Evolutionary conservation across 768 basidiomycete species (phyloP).

Genomic region (Sporobolomyces phaffii): DNA sequence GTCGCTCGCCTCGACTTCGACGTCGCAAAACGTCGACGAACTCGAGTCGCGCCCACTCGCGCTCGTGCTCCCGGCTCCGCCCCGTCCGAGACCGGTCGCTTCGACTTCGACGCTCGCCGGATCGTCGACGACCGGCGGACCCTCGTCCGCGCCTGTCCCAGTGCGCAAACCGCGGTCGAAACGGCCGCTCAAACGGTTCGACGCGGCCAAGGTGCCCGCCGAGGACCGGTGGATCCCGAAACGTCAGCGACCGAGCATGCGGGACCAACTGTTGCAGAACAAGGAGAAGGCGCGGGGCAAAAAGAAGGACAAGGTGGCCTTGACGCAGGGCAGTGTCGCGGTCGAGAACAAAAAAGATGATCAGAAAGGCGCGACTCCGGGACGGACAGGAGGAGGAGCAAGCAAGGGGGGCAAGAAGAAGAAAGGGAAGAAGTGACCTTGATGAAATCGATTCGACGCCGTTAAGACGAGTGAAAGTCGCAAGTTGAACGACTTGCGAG

Average conservation of each 20-base stretch:
- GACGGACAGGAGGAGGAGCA: conserved; percentile 17
- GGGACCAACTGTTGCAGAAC: conserved; percentile 34
- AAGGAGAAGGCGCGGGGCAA: conserved; percentile 45
- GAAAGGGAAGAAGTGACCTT: conserved; percentile 22
- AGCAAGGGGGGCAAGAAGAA: conserved; percentile 35
- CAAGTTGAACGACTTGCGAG: no score
- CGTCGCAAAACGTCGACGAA: conserved; percentile 17
- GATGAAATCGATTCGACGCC: no score
- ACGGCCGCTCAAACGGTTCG: conserved; percentile 21
- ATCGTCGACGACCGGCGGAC: background rate
- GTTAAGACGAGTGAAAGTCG: no score
- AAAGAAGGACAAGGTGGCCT: conserved; percentile 46
- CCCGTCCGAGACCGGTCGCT: conserved; percentile 29
- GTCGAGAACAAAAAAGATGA: conserved; percentile 37
- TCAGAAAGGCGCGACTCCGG: conserved; percentile 24
- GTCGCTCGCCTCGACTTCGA: conserved; percentile 6
- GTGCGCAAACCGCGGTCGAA: conserved; percentile 13
- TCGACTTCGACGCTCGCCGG: conserved; percentile 36
- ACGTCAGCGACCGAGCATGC: conserved; percentile 35
- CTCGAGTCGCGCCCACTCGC: conserved; percentile 42
- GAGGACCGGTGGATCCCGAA: conserved; percentile 41
- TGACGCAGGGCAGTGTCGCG: conserved; percentile 36
- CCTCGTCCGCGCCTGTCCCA: background rate
- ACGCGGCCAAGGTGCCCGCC: conserved; percentile 10
- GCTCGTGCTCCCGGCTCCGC: conserved; percentile 28